Evolutionary conservation across 768 basidiomycete genomes (phyloP).

Genomic region (Suillus bovinus): DNA sequence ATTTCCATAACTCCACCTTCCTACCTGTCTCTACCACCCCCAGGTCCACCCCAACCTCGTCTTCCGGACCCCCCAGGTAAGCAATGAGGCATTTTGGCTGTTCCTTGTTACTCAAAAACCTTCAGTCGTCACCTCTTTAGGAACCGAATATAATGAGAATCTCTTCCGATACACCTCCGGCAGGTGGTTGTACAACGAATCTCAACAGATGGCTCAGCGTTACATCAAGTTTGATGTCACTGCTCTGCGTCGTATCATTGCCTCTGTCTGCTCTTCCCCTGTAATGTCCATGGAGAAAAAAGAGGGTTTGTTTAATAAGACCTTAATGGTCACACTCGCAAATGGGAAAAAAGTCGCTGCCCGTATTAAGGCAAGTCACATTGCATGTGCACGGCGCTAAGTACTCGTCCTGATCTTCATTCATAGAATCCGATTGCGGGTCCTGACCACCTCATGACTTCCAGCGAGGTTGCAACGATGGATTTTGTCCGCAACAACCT

Average conservation of each 20-base stretch:
- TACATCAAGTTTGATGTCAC: conserved; percentile 20
- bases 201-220: conserved; percentile 18
- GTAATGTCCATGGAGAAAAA: conserved; percentile 22
- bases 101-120: not conserved
- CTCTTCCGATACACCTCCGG: conserved; percentile 19
- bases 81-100: not conserved
- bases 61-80: conserved; percentile 4
- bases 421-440: conserved; percentile 28
- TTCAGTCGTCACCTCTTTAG: conserved; percentile 6
- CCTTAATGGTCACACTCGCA: conserved; percentile 13
- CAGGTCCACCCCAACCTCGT: conserved; percentile 3
- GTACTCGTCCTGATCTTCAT: not conserved
- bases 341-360: conserved; percentile 15
- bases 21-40: conserved; percentile 15
- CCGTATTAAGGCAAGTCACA: conserved; percentile 15
- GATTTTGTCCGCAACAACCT: conserved; percentile 29
- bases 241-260: conserved; percentile 18
- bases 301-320: conserved; percentile 18
- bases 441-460: conserved; percentile 28
- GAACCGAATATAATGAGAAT: conserved; percentile 11
- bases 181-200: conserved; percentile 32
- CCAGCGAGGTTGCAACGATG: conserved; percentile 39
- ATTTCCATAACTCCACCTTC: conserved; percentile 15
- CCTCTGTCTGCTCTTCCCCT: conserved; percentile 10
- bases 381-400: not conserved